Base-by-base conservation (phyloP, 208 protist genomes). In the Zelonia costaricensis region DNA sequence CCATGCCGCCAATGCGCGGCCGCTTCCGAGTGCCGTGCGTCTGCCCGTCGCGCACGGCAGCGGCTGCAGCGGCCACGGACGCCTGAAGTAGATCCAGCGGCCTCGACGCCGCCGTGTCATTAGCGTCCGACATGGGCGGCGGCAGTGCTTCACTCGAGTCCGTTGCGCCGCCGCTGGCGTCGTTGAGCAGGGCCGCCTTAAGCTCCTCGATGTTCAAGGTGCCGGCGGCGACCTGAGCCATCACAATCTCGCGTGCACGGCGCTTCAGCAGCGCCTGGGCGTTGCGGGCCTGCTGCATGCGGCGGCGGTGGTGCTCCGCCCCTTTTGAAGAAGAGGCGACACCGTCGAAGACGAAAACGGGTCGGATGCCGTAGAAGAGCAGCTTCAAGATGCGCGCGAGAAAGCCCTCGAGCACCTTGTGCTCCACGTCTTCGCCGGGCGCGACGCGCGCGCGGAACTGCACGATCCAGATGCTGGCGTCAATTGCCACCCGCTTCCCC, bases 341-440 rank as follows among this genome's bases (percentile, higher is more conserved):
- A 6, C 91, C 86, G 61, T 96, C 91, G 51, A 96, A 96, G 3
- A 96, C 91, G 79, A 96, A 93, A 33, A 96, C 74, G 5, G 91
- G 85, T 15, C 78, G 53, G 46, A 96, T 96, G 25, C 77, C 91
- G 43, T 93, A 94, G 39, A 92, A 93, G 30, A 96, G 58, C 22
- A 96, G 80, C 55, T 96, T 96, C 25, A 96, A 61, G 52, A 94
- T 92, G 30, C 88, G 84, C 18, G 73, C 49, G 12, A 93, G 56
- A 59, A 96, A 96, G 20, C 88, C 85, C 42, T 94, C 85, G 0
- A 96, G 72, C 1, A 94, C 59, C 13, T 61, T 69, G 43, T 86
- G 75, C 44, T 88, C 76, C 4, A 75, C 38, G 35, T 86, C 78
- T 12, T 87, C 81, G 16, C 74, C 69, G 2, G 76, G 53, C 20